phyloP scores from a whole-genome alignment of 2,329 filamentous ascomycete genomes.

The Ophiocordyceps robertsii region DNA sequence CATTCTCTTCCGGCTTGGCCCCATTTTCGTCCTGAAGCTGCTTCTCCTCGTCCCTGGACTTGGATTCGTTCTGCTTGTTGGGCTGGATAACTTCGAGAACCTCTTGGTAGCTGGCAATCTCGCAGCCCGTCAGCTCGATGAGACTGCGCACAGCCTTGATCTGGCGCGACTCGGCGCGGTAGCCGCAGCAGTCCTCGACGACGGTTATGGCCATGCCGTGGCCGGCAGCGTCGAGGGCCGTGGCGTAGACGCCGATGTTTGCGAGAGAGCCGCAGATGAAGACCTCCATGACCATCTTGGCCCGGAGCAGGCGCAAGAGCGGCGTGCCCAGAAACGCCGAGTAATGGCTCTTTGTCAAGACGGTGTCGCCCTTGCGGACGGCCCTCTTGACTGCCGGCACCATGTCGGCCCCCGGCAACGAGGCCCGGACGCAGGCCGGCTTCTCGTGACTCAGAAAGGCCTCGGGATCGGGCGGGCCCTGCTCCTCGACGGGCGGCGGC shows the following conservation, averaged over 20 bases:
- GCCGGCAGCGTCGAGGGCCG: conserved; percentile 76
- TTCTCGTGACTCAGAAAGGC: conserved; percentile 31
- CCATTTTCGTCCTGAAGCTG: not conserved
- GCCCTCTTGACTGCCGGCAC: conserved; percentile 25
- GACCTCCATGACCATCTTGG: conserved; percentile 77
- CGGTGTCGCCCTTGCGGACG: conserved; percentile 34
- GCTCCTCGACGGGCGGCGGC: not conserved
- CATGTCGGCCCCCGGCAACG: conserved; percentile 32
- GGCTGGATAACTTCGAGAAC: conserved; percentile 29
- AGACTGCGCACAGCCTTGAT: conserved; percentile 57
- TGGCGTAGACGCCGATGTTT: conserved; percentile 83
- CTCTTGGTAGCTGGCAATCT: conserved; percentile 44
- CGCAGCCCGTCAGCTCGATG: conserved; percentile 60
- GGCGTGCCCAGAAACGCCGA: conserved; percentile 71
- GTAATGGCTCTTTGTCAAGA: conserved; percentile 63
- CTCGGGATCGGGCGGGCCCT: conserved; percentile 19
- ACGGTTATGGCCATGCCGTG: conserved; percentile 82
- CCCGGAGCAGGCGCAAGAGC: conserved; percentile 64
- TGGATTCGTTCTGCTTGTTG: not conserved
- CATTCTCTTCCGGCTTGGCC: too few relatives aligned
- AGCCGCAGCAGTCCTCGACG: conserved; percentile 80
- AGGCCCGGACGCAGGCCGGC: conserved; percentile 28
- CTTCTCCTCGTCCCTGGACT: not conserved
- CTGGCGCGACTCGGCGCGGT: conserved; percentile 56
- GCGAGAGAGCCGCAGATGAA: conserved; percentile 79